Percentiles rank a stretch among this genome's conserved stretches.
Evolutionary conservation across 257 asterid genomes (phyloP).

Genomic region (Solanum bulbocastanum): DNA sequence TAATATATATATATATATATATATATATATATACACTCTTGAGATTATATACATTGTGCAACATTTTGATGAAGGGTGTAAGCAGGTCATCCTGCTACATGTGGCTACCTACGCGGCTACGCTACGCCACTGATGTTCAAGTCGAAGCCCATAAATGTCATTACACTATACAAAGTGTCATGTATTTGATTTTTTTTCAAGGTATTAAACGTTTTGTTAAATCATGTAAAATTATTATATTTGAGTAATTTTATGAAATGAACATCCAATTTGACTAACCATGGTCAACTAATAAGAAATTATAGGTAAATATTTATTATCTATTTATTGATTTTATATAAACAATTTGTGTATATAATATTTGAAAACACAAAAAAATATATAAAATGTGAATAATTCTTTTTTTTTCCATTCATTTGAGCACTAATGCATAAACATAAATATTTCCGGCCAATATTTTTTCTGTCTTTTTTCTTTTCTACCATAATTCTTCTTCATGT

Average conservation of each 20-base stretch:
- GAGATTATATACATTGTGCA: background rate
- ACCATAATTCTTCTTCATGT: no score
- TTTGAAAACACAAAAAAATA: no score
- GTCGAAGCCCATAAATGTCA: background rate
- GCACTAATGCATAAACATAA: no score
- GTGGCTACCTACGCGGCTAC: no score
- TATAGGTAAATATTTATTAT: background rate
- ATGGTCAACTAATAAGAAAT: background rate
- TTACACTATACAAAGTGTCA: background rate
- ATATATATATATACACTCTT: no score
- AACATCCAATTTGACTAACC: background rate
- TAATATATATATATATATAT: no score
- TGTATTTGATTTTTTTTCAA: background rate
- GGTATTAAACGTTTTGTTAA: background rate
- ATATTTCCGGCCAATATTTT: background rate
- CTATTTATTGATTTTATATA: background rate
- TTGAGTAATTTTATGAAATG: background rate
- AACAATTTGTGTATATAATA: background rate
- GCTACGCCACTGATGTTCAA: no score
- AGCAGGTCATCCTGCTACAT: background rate
- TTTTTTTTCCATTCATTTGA: no score
- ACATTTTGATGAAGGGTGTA: no score
- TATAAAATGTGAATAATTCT: background rate
- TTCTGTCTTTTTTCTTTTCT: background rate
- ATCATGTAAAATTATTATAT: background rate